phyloP scores from a whole-genome alignment of 108 stramenopile genomes.

The Conticribra guillardii region DNA sequence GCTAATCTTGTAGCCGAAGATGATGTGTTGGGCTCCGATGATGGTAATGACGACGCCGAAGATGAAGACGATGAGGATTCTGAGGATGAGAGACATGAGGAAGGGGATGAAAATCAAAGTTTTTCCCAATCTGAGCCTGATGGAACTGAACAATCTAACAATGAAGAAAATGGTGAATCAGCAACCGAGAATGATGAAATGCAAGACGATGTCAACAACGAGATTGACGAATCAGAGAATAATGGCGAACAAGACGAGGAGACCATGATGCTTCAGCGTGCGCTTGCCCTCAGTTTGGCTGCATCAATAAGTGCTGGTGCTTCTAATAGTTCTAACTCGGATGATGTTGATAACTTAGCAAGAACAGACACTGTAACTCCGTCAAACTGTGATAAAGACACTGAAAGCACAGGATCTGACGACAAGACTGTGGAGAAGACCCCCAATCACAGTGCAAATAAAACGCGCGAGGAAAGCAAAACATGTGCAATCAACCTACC shows the following conservation, averaged over 20 bases:
- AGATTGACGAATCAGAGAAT: constrained; percentile 2
- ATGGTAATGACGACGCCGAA: constrained; percentile 26
- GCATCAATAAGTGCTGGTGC: constrained; percentile 22
- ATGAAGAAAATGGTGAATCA: constrained; percentile 20
- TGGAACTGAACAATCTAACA: constrained; percentile 11
- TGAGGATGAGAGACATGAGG: constrained; percentile 16
- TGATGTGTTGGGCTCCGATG: constrained; percentile 1
- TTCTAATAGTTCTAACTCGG: constrained; percentile 33
- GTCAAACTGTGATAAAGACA: neutral
- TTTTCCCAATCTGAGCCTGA: constrained; percentile 10
- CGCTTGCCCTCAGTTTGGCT: constrained; percentile 41
- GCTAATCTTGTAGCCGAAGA: constrained; percentile 41
- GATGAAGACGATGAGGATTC: constrained; percentile 24
- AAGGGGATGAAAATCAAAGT: constrained; percentile 12
- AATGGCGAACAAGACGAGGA: constrained; percentile 16
- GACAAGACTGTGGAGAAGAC: constrained; percentile 5
- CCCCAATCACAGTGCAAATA: neutral
- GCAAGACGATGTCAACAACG: constrained; percentile 7
- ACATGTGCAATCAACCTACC: constrained; percentile 17
- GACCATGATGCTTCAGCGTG: constrained; percentile 36
- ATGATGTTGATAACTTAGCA: constrained; percentile 13
- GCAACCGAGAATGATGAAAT: neutral
- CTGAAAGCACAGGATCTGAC: neutral
- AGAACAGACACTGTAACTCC: constrained; percentile 16
- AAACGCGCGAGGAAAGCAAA: neutral